Evolutionary conservation across 2,329 filamentous ascomycete species (phyloP), one percentile per base, ranked within the genome.

Genomic region (Aureobasidium sp.): DNA sequence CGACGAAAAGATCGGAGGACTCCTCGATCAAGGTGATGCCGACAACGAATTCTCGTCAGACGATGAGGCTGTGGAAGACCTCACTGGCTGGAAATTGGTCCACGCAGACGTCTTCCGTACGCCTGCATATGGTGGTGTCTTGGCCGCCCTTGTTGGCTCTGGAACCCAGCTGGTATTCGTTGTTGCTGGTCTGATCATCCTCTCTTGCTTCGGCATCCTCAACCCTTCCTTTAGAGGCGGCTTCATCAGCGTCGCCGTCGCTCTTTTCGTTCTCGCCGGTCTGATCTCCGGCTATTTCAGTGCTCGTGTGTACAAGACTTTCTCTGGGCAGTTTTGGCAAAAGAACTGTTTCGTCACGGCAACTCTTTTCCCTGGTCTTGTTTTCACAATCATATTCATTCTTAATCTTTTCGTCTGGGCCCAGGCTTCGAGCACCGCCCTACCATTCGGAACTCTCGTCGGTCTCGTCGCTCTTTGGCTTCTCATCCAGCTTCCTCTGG

Each of bases 371-470:
- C 91, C 91, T 0, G 90, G 90, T 1, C 80, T 94, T 6, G 77
- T 89, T 0, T 95, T 95, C 70, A 79, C 81, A 9, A 80, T 89
- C 34, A 77, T 92, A 39, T 91, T 95, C 75, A 81, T 93, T 55
- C 81, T 95, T 63, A 95, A 96, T 72, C 80, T 95, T 11, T 95
- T 95, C 71, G 89, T 94, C 63, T 96, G 91, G 91, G 87, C 90
- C 0, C 90, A 95, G 74, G 89, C 90, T 0, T 94, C 89, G 12
- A 92, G 88, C 73, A 95, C 90, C 1, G 91, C 91, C 1, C 87
- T 96, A 37, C 91, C 91, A 0, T 92, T 96, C 68, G 83, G 87
- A 37, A 94, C 90, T 0, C 79, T 96, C 3, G 71, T 94, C 36
- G 87, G 80, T 8, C 83, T 96, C 2, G 74, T 90, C 22, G 77